Evolutionary conservation across 2,329 filamentous ascomycete genomes (phyloP), one percentile per base, ranked within the genome.

Genomic region (Aspergillus versicolor): DNA sequence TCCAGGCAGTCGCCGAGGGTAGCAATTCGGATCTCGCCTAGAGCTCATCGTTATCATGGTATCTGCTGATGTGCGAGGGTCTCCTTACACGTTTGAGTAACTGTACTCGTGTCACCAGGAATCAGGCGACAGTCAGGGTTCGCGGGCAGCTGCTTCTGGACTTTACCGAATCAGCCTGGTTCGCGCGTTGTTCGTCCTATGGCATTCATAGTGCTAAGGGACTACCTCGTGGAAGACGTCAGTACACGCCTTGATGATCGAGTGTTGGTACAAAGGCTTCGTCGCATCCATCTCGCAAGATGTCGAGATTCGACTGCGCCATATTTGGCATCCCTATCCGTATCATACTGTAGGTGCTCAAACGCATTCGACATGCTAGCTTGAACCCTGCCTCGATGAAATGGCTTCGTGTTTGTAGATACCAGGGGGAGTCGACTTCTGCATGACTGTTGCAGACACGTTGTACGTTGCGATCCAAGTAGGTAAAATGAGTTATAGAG

Each of bases 1-100:
- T 9, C 8, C 11, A 15, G 3, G 21, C 5, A 2, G 22, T 27
- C 42, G 12, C 27, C 71, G 66, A 47, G 52, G 45, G 19, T 72
- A 71, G 24, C 68, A 61, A 30, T 80, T 66, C 45, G 75, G 67
- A 40, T 80, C 70, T 53, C 75, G 76, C 60, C 79, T 78, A 84
- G 59, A 56, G 86, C 77, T 17, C 75, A 41, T 81, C 77, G 52
- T 86, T 75, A 64, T 81, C 80, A 44, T 77, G 70, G 84, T 62
- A 51, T 77, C 74, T 15, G 67, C 65, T 41, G 73, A 65, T 8
- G 77, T 61, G 37, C 60, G 53, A 43, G 69, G 64, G 4, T 70
- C 62, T 9, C 67, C 67, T 17, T 65, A 42, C 63, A 67, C 34
- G 60, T 75, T 60, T 75, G 70, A 27, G 64, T 66, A 27, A 74